Evolutionary conservation across 108 stramenopile species (phyloP), one percentile per base, ranked within the genome.

Genomic region (Cyclotella sp.): DNA sequence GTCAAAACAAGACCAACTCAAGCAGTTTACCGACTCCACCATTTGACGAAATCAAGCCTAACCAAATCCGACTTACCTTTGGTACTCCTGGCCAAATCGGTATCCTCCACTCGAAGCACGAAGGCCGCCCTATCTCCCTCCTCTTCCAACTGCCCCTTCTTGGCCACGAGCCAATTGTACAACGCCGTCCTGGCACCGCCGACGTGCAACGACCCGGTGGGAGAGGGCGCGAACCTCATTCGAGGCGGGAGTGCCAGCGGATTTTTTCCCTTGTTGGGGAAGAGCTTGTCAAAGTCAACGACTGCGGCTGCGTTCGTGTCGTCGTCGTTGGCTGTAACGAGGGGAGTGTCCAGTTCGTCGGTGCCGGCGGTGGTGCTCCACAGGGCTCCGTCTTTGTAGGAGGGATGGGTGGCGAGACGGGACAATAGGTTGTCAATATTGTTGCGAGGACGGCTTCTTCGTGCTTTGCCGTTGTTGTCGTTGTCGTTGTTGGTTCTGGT

Each of bases 141-240:
- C 53, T 74, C 86, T 45, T 95, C 92, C 63, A 90, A 34, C 52
- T 89, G 89, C 40, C 93, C 89, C 70, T 95, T 96, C 64, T 95
- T 87, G n/a, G 97, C 97, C 24, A 95, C 82, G 39, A 98, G 84
- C 93, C 94, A 98, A 79, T 98, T 98, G 85, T 96, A 98, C 55
- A 98, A 83, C 21, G 98, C 98, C 15, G 98, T 98, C 43, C 98
- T 86, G 1, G 97, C 98, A 43, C 98, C 98, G 53, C 98, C 98
- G 1, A 98, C 98, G 71, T 98, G 98, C 54, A 98, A 75, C 61
- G 87, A 93, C 52, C 98, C 98, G 9, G 98, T 98, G 12, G 98
- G 98, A 24, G 90, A 91, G 18, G 98, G 98, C 14, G 98, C 98
- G 77, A 98, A 98, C 29, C 98, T 86, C 87, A 97, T 86, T 14